Conservation (phyloP, 2,329 filamentous ascomycete genomes). For the Exserohilum turcica region DNA sequence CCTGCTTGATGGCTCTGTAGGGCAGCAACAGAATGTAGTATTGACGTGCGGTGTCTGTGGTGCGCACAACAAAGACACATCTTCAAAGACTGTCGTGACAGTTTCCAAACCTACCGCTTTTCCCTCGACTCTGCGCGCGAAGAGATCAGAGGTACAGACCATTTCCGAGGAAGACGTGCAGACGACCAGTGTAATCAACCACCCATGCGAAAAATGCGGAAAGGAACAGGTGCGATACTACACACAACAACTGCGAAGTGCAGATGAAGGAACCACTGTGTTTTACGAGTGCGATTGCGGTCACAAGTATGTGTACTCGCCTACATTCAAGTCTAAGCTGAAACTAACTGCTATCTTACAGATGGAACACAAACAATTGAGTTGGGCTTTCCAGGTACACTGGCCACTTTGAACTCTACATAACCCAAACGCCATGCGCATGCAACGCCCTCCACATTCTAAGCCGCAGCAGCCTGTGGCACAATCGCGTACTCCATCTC, state of each 20-base stretch:
- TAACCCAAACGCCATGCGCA: slow-evolving; percentile 32
- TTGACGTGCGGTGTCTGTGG: slow-evolving; percentile 86
- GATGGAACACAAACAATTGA: slow-evolving; percentile 67
- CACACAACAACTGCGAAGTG: slow-evolving; percentile 83
- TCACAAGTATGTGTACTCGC: slow-evolving; percentile 66
- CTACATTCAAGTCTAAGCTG: slow-evolving; percentile 2
- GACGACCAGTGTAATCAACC: slow-evolving; percentile 70
- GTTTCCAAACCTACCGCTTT: slow-evolving; percentile 88
- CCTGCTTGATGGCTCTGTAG: slow-evolving; percentile 79
- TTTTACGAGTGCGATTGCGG: slow-evolving; percentile 91
- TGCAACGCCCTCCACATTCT: slow-evolving; percentile 20
- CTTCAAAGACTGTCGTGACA: slow-evolving; percentile 75
- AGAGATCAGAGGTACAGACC: slow-evolving; percentile 82
- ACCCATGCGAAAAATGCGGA: slow-evolving; percentile 81
- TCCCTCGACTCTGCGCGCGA: slow-evolving; percentile 84
- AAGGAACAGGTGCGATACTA: slow-evolving; percentile 82
- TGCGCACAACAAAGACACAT: slow-evolving; percentile 57
- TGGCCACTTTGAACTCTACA: slow-evolving; percentile 17
- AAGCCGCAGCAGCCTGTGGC: slow-evolving; percentile 55
- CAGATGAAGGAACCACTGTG: slow-evolving; percentile 92
- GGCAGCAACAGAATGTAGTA: slow-evolving; percentile 67
- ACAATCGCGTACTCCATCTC: slow-evolving; percentile 91
- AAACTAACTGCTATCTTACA: slow-evolving; percentile 36
- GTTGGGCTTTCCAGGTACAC: slow-evolving; percentile 40
- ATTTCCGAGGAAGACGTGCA: slow-evolving; percentile 77